Base-by-base conservation (phyloP, 1,284 basidiomycete genomes). In the Heliocybe sulcata region DNA sequence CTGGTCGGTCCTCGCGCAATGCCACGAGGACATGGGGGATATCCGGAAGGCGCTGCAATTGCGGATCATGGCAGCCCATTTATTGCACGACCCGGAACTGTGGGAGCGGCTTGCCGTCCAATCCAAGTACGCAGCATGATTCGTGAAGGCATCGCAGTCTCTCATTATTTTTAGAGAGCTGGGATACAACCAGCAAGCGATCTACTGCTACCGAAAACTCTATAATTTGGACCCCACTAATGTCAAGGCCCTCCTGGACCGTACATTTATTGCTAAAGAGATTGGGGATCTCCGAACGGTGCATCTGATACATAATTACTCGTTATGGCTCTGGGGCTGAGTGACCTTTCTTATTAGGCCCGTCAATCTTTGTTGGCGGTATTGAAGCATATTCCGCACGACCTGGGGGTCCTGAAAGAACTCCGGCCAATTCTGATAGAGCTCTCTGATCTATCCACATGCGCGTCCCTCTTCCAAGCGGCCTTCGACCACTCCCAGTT, bases 191-290 rank as follows among this genome's bases (percentile, higher is more conserved):
- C 86, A 93, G 54, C 94, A 98, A 69, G 91, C 94, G 0, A 72
- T 97, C 26, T 98, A 98, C 67, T 98, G 96, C 66, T 90, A 91
- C 63, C 79, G 87, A 0, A 95, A 98, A 65, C 83, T 92, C 0
- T 83, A 89, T 64, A 85, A 80, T 58, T 75, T 90, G 25, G 88
- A 95, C 64, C 87, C 90, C 3, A 76, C 78, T 3, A 94, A 98
- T 59, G 79, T 92, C 9, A 86, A 90, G 57, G 87, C 90, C 1
- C 79, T 96, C 23, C 98, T 93, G 92, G 94, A 98, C 61, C 83
- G 94, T 1, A 92, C 94, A 0, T 75, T 82, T 2, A 77, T 98
- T 4, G 87, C 94, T 3, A 87, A 87, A 60, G 84, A 92, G 59
- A 79, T 87, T 27, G 85, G 82, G 0, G 84, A 92, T 35, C 71